A percentile compares a stretch with the other conserved stretches of the same genome.
Conservation (phyloP, 257 asterid species). For the Capsicum rhomboideum region DNA sequence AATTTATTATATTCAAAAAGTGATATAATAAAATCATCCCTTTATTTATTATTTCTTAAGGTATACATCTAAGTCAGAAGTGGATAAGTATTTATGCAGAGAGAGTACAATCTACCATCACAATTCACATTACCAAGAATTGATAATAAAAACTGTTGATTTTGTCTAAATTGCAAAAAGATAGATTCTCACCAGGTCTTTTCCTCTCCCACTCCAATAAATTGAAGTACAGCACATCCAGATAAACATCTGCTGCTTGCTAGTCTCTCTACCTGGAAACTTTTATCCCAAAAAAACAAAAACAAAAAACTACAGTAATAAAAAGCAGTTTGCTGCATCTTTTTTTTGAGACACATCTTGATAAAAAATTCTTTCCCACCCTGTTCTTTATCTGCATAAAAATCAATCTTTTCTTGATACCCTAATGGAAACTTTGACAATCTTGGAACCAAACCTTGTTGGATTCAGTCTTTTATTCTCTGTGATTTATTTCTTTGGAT, state of each 20-base stretch:
- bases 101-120: too few species aligned
- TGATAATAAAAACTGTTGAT: neutral
- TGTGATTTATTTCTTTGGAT: conserved; percentile 32
- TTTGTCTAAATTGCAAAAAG: neutral
- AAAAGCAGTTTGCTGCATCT: neutral
- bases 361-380: neutral
- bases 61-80: too few species aligned
- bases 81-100: too few species aligned
- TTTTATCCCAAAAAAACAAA: neutral
- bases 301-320: neutral
- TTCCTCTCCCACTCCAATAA: neutral
- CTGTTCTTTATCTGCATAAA: neutral
- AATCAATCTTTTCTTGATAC: neutral
- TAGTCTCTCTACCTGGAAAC: neutral
- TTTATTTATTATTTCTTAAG: too few species aligned
- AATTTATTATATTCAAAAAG: too few species aligned
- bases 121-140: neutral
- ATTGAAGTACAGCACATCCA: neutral
- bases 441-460: conserved; percentile 2
- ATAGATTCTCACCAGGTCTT: neutral
- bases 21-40: too few species aligned
- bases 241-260: neutral
- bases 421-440: neutral
- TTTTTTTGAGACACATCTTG: neutral
- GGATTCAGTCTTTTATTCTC: conserved; percentile 41